Evolutionary conservation across 208 protist species (phyloP).

Genomic region (Wallacemonas rigidus): DNA sequence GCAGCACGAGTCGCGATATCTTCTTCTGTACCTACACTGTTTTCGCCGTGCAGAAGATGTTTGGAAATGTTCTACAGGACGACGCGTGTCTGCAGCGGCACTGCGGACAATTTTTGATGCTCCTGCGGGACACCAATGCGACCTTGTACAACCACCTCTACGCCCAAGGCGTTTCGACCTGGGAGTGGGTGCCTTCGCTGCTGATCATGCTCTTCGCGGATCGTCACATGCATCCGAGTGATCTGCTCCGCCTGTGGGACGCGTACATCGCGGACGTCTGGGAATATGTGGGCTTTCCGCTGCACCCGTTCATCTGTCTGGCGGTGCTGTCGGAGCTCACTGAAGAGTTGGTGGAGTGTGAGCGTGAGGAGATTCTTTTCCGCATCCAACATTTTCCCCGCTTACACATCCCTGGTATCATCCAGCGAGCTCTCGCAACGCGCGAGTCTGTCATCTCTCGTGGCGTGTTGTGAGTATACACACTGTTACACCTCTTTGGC

Average conservation of each 20-base stretch:
- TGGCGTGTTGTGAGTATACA: constrained; percentile 2
- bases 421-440: constrained; percentile 77
- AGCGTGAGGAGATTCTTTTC: constrained; percentile 66
- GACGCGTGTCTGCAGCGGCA: constrained; percentile 55
- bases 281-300: constrained; percentile 49
- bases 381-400: constrained; percentile 76
- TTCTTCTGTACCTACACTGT: constrained; percentile 65
- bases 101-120: constrained; percentile 80
- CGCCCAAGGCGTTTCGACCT: constrained; percentile 52
- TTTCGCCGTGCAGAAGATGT: constrained; percentile 48
- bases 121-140: constrained; percentile 69
- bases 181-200: constrained; percentile 80
- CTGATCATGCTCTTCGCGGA: constrained; percentile 69
- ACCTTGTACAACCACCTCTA: constrained; percentile 83
- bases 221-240: constrained; percentile 61
- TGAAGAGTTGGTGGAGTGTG: constrained; percentile 82
- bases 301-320: constrained; percentile 82
- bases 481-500: not conserved
- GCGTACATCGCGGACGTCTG: constrained; percentile 69
- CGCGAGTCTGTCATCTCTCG: constrained; percentile 59
- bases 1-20: constrained; percentile 53
- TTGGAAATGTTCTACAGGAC: constrained; percentile 75
- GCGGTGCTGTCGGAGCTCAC: constrained; percentile 78
- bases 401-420: constrained; percentile 55
- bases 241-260: constrained; percentile 83